Base-by-base conservation (phyloP, 129 eudicot genomes). In the Centaurea solstitialis region DNA sequence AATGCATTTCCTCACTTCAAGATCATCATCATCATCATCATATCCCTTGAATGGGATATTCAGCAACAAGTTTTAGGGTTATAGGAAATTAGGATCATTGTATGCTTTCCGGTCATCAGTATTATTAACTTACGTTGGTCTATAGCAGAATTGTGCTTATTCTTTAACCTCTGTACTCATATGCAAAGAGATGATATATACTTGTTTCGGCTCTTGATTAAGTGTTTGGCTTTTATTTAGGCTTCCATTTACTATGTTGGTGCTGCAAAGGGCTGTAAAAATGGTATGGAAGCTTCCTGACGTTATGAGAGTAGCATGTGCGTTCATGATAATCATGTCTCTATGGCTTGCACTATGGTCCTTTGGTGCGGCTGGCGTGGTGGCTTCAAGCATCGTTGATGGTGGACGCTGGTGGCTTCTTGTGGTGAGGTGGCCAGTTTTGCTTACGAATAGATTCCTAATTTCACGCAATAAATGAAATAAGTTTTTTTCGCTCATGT, bases 391-490 rank as follows among this genome's bases (percentile, higher is more conserved):
- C 86, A 72, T 88, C 37, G 93, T 93, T 61, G 98, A 90, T 71
- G 70, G 92, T 80, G 97, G 98, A 45, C 90, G 90, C 70, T 95
- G 99, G 99, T 92, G 94, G 97, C 98, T 95, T 87, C 99, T 95
- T 90, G 86, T 85, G 99, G 99, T 95, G 98, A 95, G 99, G 92
- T 80, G 97, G 97, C 96, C 84, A 88, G 94, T 92, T 89, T 53
- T 53, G 18, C 61, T 12, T 81, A 78, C 84, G 40, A 41, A 72
- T 66, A 59, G 12, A 35, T 80, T 1, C 38, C n/a, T n/a, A n/a
- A n/a, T 7, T 75, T 53, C 75, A 23, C 1, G 73, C 15, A 10
- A 7, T 26, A 21, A 45, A 18, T 61, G 22, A 73, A 72, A 40
- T 50, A 4, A 38, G 18, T 40, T 39, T 61, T 39, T 6, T 15